Conservation (phyloP, 1,284 basidiomycete genomes). For the Naganishia albida region DNA sequence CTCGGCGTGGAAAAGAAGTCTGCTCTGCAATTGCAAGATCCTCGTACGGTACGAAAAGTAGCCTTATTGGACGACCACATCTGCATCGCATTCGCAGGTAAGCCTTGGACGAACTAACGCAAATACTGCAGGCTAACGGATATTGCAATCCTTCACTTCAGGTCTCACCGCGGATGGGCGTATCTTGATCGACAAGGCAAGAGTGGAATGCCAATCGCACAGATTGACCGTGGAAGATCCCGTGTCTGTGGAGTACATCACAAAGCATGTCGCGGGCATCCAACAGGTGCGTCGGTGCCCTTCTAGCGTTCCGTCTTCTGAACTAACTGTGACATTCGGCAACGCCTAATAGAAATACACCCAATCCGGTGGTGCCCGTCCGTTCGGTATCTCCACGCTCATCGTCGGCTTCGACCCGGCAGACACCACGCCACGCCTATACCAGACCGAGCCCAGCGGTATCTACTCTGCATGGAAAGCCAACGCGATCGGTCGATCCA, state of each 20-base stretch:
- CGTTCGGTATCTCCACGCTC: conserved; percentile 96
- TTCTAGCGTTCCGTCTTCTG: too few relatives aligned
- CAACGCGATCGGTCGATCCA: conserved; percentile 94
- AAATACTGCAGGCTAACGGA: too few relatives aligned
- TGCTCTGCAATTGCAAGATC: conserved; percentile 94
- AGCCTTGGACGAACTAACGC: conserved; percentile 38
- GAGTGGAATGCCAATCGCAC: conserved; percentile 97
- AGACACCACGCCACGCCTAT: conserved; percentile 82
- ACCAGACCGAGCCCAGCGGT: conserved; percentile 96
- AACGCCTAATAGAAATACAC: conserved; percentile 79
- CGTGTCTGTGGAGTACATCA: conserved; percentile 97
- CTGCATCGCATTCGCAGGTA: conserved; percentile 96
- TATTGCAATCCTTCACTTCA: conserved; percentile 48
- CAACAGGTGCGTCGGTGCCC: conserved; percentile 71
- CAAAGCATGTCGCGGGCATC: conserved; percentile 93
- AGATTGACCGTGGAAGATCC: conserved; percentile 97
- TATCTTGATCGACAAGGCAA: conserved; percentile 95
- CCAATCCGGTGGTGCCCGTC: conserved; percentile 97
- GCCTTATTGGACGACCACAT: conserved; percentile 98
- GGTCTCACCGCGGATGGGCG: conserved; percentile 97
- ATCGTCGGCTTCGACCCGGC: conserved; percentile 97
- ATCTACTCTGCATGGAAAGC: conserved; percentile 99
- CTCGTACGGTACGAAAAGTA: conserved; percentile 94
- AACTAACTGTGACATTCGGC: not conserved
- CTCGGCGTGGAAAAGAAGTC: conserved; percentile 99